Percentiles rank a stretch among this genome's conserved stretches.
phyloP scores from a whole-genome alignment of 371 early-diverging fungal genomes.

The Basidiobolus meristosporus region DNA sequence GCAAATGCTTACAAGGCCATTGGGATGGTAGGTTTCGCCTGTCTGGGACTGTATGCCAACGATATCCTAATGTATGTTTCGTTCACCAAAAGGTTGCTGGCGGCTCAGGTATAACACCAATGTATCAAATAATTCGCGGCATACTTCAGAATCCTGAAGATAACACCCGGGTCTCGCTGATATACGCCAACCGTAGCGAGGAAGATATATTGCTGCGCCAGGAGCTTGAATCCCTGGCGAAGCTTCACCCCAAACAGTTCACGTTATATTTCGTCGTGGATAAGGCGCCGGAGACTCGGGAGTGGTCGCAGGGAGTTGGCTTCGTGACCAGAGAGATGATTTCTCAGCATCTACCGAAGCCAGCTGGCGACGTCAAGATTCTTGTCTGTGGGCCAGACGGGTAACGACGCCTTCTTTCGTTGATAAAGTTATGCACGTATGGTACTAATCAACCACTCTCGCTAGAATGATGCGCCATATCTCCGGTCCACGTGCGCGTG shows the following conservation, averaged over 20 bases:
- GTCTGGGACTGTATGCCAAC: too few species aligned
- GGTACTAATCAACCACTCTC: too few species aligned
- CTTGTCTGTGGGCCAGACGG: constrained; percentile 73
- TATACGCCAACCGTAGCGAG: constrained; percentile 74
- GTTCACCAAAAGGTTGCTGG: too few species aligned
- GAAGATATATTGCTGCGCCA: constrained; percentile 69
- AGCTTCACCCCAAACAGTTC: constrained; percentile 54
- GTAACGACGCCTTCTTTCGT: too few species aligned
- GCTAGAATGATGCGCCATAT: background rate
- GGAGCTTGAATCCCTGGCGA: constrained; percentile 55
- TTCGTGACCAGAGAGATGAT: constrained; percentile 45
- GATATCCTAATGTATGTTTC: too few species aligned
- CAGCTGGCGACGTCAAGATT: constrained; percentile 31
- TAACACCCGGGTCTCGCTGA: constrained; percentile 64
- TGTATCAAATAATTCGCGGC: constrained; percentile 57
- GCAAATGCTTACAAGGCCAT: too few species aligned
- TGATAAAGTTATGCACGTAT: too few species aligned
- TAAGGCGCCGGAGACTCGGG: constrained; percentile 18
- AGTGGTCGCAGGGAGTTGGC: constrained; percentile 49
- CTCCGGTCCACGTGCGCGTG: constrained; percentile 62
- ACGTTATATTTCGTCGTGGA: constrained; percentile 65
- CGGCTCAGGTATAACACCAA: constrained; percentile 6
- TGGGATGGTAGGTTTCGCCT: too few species aligned
- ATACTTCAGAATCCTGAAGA: constrained; percentile 51
- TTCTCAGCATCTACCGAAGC: constrained; percentile 35